A percentile compares a stretch with the other conserved stretches of the same genome.
phyloP scores from a whole-genome alignment of 2,329 filamentous ascomycete species.

The Xylariaceae sp. region DNA sequence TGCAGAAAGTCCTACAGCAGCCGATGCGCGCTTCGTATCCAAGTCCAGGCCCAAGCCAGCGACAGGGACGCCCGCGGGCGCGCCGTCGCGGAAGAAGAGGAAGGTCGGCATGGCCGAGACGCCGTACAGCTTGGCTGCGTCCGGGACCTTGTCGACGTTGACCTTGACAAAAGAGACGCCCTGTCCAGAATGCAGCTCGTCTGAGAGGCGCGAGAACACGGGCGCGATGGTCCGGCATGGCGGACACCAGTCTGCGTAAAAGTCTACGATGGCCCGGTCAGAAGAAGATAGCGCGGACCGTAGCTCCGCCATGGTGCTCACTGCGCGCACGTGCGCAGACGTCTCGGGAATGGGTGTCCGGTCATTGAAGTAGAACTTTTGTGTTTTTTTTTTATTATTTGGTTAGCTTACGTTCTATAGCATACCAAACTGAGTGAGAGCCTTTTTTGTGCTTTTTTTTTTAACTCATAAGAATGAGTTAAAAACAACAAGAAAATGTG shows the following conservation, averaged over 20 bases:
- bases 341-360: conserved; percentile 36
- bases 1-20: too few species aligned
- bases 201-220: conserved; percentile 42
- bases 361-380: conserved; percentile 19
- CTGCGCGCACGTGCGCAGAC: conserved; percentile 34
- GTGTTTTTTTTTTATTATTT: not conserved
- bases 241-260: conserved; percentile 47
- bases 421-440: too few species aligned
- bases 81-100: conserved; percentile 48
- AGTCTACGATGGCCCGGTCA: conserved; percentile 42
- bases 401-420: too few species aligned
- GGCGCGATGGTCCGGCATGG: conserved; percentile 46
- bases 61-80: conserved; percentile 5
- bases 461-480: too few species aligned
- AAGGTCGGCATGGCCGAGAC: conserved; percentile 53
- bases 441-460: too few species aligned
- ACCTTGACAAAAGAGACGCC: conserved; percentile 50
- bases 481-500: too few species aligned
- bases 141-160: conserved; percentile 47
- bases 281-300: conserved; percentile 33
- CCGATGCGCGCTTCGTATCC: too few species aligned
- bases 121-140: conserved; percentile 42
- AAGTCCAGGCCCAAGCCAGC: too few species aligned
- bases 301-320: conserved; percentile 25
- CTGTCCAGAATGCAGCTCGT: conserved; percentile 29